Conservation (phyloP, 106 monocot species). For the Dioscorea dumetorum region DNA sequence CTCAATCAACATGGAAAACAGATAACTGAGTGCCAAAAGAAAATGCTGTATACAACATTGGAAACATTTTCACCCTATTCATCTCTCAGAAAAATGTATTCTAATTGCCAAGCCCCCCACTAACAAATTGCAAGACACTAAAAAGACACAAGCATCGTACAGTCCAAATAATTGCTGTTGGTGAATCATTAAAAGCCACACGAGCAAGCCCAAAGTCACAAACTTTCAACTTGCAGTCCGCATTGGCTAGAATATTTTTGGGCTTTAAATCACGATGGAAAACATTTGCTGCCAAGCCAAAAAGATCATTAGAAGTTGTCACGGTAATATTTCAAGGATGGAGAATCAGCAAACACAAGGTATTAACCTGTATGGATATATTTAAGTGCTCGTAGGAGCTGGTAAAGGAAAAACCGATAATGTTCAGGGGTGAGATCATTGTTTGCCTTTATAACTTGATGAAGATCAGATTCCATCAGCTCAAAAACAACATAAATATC, state of each 20-base stretch:
- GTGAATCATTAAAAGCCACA: slow-evolving; percentile 57
- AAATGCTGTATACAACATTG: too few relatives aligned
- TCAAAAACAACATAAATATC: slow-evolving; percentile 85
- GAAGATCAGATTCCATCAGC: slow-evolving; percentile 74
- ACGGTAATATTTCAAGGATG: too few relatives aligned
- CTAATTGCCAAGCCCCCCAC: not conserved
- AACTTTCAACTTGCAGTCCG: slow-evolving; percentile 74
- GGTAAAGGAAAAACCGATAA: slow-evolving; percentile 65
- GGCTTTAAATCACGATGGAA: slow-evolving; percentile 77
- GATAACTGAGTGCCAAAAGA: too few relatives aligned
- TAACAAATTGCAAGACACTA: not conserved
- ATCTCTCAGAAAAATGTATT: too few relatives aligned
- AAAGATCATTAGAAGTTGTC: not conserved
- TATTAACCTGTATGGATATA: slow-evolving; percentile 64
- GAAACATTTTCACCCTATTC: too few relatives aligned
- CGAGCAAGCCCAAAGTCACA: slow-evolving; percentile 79
- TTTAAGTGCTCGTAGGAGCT: slow-evolving; percentile 62
- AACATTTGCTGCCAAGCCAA: slow-evolving; percentile 48
- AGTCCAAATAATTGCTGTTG: slow-evolving; percentile 77
- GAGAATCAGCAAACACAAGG: not conserved
- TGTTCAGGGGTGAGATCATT: slow-evolving; percentile 65
- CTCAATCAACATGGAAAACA: too few relatives aligned
- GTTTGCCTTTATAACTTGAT: slow-evolving; percentile 77
- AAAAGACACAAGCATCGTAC: slow-evolving; percentile 19
- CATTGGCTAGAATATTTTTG: slow-evolving; percentile 80